Percentiles rank a stretch among this genome's conserved stretches.
phyloP scores from a whole-genome alignment of 768 basidiomycete genomes.

The Leccinum obscurum region DNA sequence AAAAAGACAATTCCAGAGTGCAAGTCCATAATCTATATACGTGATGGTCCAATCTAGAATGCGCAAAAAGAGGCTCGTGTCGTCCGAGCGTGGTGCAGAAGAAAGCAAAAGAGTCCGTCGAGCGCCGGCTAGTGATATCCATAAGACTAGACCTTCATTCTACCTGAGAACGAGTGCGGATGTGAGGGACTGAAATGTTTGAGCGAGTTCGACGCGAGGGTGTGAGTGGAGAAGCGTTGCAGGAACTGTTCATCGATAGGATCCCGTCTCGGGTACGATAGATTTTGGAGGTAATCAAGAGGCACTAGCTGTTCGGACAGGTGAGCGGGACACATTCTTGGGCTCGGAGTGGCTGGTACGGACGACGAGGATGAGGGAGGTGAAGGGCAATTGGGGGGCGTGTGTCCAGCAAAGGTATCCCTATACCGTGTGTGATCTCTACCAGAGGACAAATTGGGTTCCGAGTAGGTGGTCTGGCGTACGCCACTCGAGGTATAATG shows the following conservation, averaged over 20 bases:
- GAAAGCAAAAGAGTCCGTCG: slow-evolving; percentile 4
- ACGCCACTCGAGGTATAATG: slow-evolving; percentile 18
- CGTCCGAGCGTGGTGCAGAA: slow-evolving; percentile 8
- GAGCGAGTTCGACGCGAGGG: slow-evolving; percentile 21
- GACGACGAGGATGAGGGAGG: slow-evolving; percentile 42
- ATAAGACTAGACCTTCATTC: slow-evolving; percentile 22
- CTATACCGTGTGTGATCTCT: slow-evolving; percentile 26
- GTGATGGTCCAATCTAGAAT: slow-evolving; percentile 24
- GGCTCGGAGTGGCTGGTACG: slow-evolving; percentile 38
- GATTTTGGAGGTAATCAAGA: slow-evolving; percentile 58
- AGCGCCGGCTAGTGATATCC: not conserved
- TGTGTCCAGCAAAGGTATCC: slow-evolving; percentile 21
- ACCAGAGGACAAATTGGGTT: slow-evolving; percentile 25
- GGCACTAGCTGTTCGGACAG: slow-evolving; percentile 53
- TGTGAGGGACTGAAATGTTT: slow-evolving; percentile 22
- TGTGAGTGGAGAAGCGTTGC: slow-evolving; percentile 49
- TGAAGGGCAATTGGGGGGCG: slow-evolving; percentile 28
- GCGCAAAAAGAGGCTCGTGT: slow-evolving; percentile 14
- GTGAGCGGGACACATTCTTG: slow-evolving; percentile 21
- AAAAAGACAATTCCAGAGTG: slow-evolving; percentile 23
- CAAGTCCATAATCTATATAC: slow-evolving; percentile 33
- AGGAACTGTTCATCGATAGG: slow-evolving; percentile 65
- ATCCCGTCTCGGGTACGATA: slow-evolving; percentile 56
- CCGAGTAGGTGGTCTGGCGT: slow-evolving; percentile 36
- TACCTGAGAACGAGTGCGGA: slow-evolving; percentile 26